These are phyloP conservation scores for Akanthomyces dipterigenus DNA, from an alignment of 2,329 filamentous ascomycete species.

Conservation along the genomic window DNA sequence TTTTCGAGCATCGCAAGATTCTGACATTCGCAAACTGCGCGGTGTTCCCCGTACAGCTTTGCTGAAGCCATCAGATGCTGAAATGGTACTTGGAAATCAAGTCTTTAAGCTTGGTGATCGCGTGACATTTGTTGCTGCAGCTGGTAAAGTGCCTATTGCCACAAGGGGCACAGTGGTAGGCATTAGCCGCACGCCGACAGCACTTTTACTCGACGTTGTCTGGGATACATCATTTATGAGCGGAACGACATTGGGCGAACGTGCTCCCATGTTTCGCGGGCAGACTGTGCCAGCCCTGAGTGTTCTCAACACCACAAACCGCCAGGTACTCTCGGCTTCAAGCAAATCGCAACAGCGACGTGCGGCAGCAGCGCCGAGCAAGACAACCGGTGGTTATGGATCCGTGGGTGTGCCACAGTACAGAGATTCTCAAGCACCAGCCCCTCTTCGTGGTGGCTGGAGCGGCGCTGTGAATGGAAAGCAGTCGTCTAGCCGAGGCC, in stretches of 20 bases:
- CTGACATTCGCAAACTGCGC: slow-evolving; percentile 62
- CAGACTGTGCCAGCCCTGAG: slow-evolving; percentile 85
- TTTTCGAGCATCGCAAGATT: slow-evolving; percentile 42
- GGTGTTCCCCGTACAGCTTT: slow-evolving; percentile 81
- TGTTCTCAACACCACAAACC: slow-evolving; percentile 79
- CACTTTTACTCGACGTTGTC: slow-evolving; percentile 79
- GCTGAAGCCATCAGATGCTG: slow-evolving; percentile 91
- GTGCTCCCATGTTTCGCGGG: slow-evolving; percentile 88
- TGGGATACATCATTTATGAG: slow-evolving; percentile 97
- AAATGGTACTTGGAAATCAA: slow-evolving; percentile 83
- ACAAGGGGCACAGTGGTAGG: slow-evolving; percentile 91
- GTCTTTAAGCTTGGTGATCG: slow-evolving; percentile 80
- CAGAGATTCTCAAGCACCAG: slow-evolving; percentile 48
- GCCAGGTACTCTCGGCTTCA: slow-evolving; percentile 69
- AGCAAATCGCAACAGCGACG: slow-evolving; percentile 44
- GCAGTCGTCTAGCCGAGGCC: slow-evolving; percentile 31
- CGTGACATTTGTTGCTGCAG: slow-evolving; percentile 85
- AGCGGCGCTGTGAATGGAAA: slow-evolving; percentile 48
- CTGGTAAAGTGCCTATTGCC: slow-evolving; percentile 90
- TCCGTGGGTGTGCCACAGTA: slow-evolving; percentile 56
- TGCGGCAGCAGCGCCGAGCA: slow-evolving; percentile 37
- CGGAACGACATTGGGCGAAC: slow-evolving; percentile 82
- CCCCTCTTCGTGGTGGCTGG: slow-evolving; percentile 50
- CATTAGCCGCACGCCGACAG: slow-evolving; percentile 79
- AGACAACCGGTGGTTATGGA: slow-evolving; percentile 49